Percentiles rank a stretch among this genome's conserved stretches.
Conservation (phyloP, 176 grass and related monocot genomes). For the Oryza longistaminata region DNA sequence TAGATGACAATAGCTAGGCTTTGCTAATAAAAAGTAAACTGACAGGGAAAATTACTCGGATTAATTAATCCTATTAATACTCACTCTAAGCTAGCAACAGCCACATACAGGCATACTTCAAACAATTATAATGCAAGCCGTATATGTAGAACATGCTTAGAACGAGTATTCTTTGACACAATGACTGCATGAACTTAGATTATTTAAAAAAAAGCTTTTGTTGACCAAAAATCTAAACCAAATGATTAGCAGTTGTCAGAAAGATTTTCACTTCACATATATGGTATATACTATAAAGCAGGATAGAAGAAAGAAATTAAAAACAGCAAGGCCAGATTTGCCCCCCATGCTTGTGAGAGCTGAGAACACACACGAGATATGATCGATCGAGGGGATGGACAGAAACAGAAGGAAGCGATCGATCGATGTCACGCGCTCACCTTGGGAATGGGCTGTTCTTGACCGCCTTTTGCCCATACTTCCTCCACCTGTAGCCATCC, state of each 20-base stretch:
- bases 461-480: constrained; percentile 89
- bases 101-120: not conserved
- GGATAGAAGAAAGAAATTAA: not conserved
- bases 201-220: not conserved
- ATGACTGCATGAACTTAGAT: not conserved
- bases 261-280: not conserved
- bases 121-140: not conserved
- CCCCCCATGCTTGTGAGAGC: not conserved
- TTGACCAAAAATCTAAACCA: not conserved
- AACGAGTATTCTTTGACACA: not conserved
- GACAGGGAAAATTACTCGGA: not conserved
- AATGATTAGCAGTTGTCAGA: not conserved
- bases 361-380: not conserved
- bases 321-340: not conserved
- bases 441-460: constrained; percentile 97
- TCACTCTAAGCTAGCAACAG: not conserved
- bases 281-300: not conserved
- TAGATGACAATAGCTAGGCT: not conserved
- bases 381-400: not conserved
- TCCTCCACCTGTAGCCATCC: constrained; percentile 93
- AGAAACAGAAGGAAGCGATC: not conserved
- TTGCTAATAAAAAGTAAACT: not conserved
- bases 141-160: not conserved
- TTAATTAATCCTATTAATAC: not conserved
- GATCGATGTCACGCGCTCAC: constrained; percentile 23